Conservation (phyloP, 108 stramenopile genomes). For the Licmophora abbreviata region DNA sequence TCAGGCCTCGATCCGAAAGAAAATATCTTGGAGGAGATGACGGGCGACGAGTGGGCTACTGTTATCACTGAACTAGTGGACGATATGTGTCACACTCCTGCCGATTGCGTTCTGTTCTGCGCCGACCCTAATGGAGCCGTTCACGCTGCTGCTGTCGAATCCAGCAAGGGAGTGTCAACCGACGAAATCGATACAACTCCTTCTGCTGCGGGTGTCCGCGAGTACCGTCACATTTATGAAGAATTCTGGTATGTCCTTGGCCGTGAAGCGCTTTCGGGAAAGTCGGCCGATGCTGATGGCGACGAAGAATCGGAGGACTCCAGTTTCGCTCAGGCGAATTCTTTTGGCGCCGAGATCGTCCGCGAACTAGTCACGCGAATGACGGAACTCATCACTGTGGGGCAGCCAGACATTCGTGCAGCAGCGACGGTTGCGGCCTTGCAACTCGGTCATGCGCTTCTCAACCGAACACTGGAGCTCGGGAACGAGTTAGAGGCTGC, state of each 20-base stretch:
- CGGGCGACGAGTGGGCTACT: slow-evolving; percentile 57
- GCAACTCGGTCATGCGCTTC: slow-evolving; percentile 44
- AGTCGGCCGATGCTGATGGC: slow-evolving; percentile 1
- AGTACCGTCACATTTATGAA: slow-evolving; percentile 56
- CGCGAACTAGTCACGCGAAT: slow-evolving; percentile 45
- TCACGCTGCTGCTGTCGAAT: neutral
- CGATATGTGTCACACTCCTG: slow-evolving; percentile 59
- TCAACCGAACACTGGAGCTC: slow-evolving; percentile 45
- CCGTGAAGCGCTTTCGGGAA: slow-evolving; percentile 21
- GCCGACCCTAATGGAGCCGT: slow-evolving; percentile 34
- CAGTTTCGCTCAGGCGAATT: slow-evolving; percentile 1
- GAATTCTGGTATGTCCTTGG: slow-evolving; percentile 76
- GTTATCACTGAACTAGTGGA: slow-evolving; percentile 63
- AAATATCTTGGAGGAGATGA: slow-evolving; percentile 56
- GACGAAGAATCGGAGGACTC: slow-evolving; percentile 7
- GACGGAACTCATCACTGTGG: slow-evolving; percentile 58
- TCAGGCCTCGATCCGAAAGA: slow-evolving; percentile 21
- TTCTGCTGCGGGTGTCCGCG: slow-evolving; percentile 16
- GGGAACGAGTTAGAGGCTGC: slow-evolving; percentile 39
- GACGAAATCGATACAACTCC: neutral
- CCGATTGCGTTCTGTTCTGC: slow-evolving; percentile 38
- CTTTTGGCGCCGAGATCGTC: slow-evolving; percentile 63
- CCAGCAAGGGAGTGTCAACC: neutral
- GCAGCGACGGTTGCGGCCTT: slow-evolving; percentile 59
- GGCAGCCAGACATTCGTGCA: slow-evolving; percentile 74